Conservation (phyloP, 2,329 filamentous ascomycete genomes). For the Xylaria sp. region DNA sequence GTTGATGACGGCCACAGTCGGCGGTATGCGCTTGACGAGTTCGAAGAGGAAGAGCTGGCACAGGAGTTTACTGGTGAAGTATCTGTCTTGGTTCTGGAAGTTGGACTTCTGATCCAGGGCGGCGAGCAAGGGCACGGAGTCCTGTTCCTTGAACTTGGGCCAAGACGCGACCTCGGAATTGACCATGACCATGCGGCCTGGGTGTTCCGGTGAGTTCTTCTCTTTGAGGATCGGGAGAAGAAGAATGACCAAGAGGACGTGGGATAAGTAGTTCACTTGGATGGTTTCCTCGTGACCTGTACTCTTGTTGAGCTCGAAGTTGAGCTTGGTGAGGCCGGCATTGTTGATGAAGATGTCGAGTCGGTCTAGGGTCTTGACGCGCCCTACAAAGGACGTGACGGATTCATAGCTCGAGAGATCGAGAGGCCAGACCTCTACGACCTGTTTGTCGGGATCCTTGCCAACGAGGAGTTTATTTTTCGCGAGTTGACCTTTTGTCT, state of each 20-base stretch:
- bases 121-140: neutral
- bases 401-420: neutral
- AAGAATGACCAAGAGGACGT: neutral
- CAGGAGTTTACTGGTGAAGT: constrained; percentile 44
- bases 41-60: constrained; percentile 47
- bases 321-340: neutral
- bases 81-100: constrained; percentile 23
- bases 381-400: neutral
- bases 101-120: neutral
- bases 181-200: constrained; percentile 41
- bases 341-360: neutral
- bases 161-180: constrained; percentile 37
- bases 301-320: neutral
- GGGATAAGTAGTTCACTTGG: neutral
- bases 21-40: constrained; percentile 40
- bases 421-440: neutral
- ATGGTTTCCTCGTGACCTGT: neutral
- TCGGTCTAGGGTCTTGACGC: neutral
- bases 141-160: constrained; percentile 1
- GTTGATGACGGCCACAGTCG: constrained; percentile 29
- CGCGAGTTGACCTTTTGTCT: constrained; percentile 44
- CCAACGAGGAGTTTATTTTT: neutral
- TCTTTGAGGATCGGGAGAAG: neutral
- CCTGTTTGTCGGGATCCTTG: neutral
- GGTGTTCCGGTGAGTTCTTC: neutral